phyloP scores from a whole-genome alignment of 208 protist species.

The Strigomonas culicis region DNA sequence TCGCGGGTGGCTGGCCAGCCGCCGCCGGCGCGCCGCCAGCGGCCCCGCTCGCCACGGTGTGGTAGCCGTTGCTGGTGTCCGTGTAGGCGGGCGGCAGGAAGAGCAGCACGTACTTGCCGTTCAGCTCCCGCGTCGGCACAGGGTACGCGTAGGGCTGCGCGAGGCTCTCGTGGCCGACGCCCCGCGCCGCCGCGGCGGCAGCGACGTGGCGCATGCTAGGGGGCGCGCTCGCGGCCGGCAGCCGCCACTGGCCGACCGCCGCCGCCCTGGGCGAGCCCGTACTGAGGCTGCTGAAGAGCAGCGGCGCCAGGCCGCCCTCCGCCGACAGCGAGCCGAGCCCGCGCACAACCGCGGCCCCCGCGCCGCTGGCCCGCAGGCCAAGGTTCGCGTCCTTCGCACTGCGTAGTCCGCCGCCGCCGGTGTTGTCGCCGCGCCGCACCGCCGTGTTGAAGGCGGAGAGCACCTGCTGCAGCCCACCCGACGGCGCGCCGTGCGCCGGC shows the following conservation, averaged over 20 bases:
- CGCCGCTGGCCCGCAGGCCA: not conserved
- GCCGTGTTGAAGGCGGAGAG: not conserved
- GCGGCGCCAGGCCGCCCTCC: not conserved
- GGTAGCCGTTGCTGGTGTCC: not conserved
- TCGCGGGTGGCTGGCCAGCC: not conserved
- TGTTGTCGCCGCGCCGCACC: not conserved
- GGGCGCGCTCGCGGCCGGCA: no score
- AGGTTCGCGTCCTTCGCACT: not conserved
- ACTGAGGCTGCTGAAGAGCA: not conserved
- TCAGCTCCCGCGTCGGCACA: not conserved
- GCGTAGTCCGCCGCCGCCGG: not conserved
- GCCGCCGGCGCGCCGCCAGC: no score
- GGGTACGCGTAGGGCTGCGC: not conserved
- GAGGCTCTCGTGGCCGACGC: not conserved
- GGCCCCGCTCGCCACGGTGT: not conserved
- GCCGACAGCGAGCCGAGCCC: not conserved
- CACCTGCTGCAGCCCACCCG: not conserved
- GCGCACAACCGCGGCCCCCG: no score
- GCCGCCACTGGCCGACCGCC: no score
- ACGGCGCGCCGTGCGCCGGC: not conserved
- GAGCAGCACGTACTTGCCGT: not conserved
- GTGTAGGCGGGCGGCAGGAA: not conserved
- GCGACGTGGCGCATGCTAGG: no score
- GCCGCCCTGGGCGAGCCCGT: no score
- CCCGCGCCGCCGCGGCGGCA: no score